These are phyloP conservation scores for Oryza coarctata DNA, from an alignment of 176 grass and related monocot species.

Conservation along the genomic window DNA sequence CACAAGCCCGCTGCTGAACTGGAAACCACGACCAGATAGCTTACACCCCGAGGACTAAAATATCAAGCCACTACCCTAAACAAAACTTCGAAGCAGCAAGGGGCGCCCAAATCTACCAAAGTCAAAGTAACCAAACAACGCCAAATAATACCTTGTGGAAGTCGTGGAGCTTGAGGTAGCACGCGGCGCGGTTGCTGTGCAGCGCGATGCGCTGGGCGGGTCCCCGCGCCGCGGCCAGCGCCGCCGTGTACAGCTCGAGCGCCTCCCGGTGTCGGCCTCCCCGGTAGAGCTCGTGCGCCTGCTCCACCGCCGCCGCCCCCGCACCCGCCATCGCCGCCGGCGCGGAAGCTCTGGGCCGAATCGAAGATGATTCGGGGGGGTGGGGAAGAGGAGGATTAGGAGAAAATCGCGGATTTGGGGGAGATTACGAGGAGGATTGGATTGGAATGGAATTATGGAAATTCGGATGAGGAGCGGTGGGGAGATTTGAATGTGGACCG, in stretches of 20 bases:
- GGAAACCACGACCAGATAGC: background rate
- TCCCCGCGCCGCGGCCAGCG: slow-evolving; percentile 65
- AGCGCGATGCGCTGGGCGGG: slow-evolving; percentile 85
- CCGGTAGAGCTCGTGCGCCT: slow-evolving; percentile 84
- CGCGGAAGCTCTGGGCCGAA: background rate
- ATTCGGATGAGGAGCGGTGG: slow-evolving; percentile 7
- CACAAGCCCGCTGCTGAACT: background rate
- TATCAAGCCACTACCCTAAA: background rate
- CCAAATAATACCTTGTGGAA: slow-evolving; percentile 63
- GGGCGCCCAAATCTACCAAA: background rate
- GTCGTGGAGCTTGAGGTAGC: slow-evolving; percentile 89
- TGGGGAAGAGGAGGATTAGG: background rate
- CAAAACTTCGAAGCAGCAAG: background rate
- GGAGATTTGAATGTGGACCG: slow-evolving; percentile 50
- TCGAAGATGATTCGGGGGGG: background rate
- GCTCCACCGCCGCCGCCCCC: slow-evolving; percentile 52
- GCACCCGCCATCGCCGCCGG: slow-evolving; percentile 4
- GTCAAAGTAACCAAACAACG: slow-evolving; percentile 2
- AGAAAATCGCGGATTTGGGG: background rate
- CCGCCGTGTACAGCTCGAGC: slow-evolving; percentile 79
- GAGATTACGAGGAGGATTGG: background rate
- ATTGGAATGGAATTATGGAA: background rate
- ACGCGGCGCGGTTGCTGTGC: slow-evolving; percentile 95
- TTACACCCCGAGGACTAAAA: background rate
- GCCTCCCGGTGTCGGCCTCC: slow-evolving; percentile 83